Evolutionary conservation across 2,329 filamentous ascomycete species (phyloP).

Genomic region (Xylariaceae sp.): DNA sequence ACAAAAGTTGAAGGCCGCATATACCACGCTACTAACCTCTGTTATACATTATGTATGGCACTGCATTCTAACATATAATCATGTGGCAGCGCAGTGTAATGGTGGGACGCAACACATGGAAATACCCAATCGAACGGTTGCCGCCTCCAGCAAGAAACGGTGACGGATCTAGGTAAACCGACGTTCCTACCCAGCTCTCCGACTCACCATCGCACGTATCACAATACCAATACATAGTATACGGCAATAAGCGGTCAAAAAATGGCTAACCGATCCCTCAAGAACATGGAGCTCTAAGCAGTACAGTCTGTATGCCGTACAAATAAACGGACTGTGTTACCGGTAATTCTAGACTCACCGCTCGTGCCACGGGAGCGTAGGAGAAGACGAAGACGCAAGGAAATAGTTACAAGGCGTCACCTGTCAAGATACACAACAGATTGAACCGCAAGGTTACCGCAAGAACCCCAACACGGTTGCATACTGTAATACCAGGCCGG

Average conservation of each 20-base stretch:
- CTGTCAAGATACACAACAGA: too few relatives aligned
- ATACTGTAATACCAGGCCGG: too few relatives aligned
- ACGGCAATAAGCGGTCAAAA: neutral
- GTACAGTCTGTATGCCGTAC: neutral
- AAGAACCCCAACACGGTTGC: too few relatives aligned
- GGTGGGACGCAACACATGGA: neutral
- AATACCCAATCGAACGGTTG: neutral
- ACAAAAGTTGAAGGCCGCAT: neutral
- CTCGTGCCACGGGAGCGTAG: too few relatives aligned
- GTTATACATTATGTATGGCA: too few relatives aligned
- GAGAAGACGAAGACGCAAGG: too few relatives aligned
- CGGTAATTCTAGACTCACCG: neutral
- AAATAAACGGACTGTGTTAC: neutral
- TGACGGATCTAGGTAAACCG: neutral
- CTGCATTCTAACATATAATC: too few relatives aligned
- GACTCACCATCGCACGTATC: neutral
- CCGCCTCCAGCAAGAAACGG: neutral
- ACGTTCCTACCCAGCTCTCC: neutral
- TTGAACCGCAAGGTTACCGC: too few relatives aligned
- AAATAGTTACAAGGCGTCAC: too few relatives aligned
- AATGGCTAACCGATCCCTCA: neutral
- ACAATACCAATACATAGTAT: neutral
- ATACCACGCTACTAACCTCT: neutral
- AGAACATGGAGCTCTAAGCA: neutral
- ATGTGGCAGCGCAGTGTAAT: neutral